Evolutionary conservation across 352 stramenopile species (phyloP).

Genomic region (Phytophthora capsici): DNA sequence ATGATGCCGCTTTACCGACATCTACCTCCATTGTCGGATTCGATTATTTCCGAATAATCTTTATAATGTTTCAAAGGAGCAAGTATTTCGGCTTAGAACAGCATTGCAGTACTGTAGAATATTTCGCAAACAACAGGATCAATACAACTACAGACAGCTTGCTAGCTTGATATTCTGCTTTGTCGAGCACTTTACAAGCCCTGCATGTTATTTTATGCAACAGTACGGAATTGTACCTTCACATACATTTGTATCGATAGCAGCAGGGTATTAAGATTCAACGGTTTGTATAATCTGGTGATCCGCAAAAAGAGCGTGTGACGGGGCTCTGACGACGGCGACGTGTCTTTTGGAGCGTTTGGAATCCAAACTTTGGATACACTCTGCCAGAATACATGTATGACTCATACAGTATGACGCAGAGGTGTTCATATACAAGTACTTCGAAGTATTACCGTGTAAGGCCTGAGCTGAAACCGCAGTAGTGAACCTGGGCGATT

Average conservation of each 20-base stretch:
- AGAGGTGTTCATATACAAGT: too few relatives aligned
- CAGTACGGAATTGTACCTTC: neutral
- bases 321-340: too few relatives aligned
- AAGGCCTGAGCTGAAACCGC: too few relatives aligned
- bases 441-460: too few relatives aligned
- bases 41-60: neutral
- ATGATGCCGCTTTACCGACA: conserved; percentile 10
- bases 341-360: too few relatives aligned
- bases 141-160: neutral
- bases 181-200: neutral
- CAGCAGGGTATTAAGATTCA: neutral
- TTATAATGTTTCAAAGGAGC: neutral
- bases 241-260: neutral
- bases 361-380: too few relatives aligned
- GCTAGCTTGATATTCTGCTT: neutral
- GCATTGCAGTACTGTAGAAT: too few relatives aligned
- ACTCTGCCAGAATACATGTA: too few relatives aligned
- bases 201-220: neutral
- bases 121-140: too few relatives aligned
- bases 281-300: conserved; percentile 5
- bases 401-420: too few relatives aligned
- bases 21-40: neutral
- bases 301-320: conserved; percentile 1
- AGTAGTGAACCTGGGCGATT: too few relatives aligned
- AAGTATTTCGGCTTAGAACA: too few relatives aligned